Percentiles rank a stretch among this genome's conserved stretches.
phyloP scores from a whole-genome alignment of 495 filamentous ascomycete species.

The Penicillium ucsense region DNA sequence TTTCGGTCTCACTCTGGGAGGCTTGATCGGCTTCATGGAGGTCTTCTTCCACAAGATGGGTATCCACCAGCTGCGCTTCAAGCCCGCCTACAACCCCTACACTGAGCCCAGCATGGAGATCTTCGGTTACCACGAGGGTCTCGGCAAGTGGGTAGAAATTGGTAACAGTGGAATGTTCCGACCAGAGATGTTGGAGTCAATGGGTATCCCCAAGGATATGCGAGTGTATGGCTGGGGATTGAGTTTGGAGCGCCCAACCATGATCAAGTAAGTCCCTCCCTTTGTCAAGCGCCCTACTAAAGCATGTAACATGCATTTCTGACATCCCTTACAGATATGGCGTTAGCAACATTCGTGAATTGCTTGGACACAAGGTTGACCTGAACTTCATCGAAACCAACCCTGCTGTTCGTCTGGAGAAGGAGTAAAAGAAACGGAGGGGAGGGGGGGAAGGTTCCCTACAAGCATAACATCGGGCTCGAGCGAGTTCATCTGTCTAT shows the following conservation, averaged over 20 bases:
- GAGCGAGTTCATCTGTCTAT: slow-evolving; percentile 7
- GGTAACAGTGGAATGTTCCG: slow-evolving; percentile 98
- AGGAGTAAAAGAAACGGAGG: slow-evolving; percentile 38
- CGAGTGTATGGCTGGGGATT: slow-evolving; percentile 85
- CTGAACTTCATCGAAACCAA: slow-evolving; percentile 72
- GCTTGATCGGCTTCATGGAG: slow-evolving; percentile 92
- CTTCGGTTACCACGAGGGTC: slow-evolving; percentile 82
- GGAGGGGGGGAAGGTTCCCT: too few relatives aligned
- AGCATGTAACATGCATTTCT: neutral
- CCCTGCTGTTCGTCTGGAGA: slow-evolving; percentile 73
- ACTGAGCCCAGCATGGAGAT: slow-evolving; percentile 98
- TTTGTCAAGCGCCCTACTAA: neutral
- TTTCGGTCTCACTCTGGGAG: slow-evolving; percentile 81
- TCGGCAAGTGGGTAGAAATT: slow-evolving; percentile 91
- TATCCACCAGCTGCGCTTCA: slow-evolving; percentile 78
- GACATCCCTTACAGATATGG: slow-evolving; percentile 44
- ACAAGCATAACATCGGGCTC: too few relatives aligned
- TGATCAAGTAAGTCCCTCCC: slow-evolving; percentile 69
- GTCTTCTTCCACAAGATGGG: slow-evolving; percentile 96
- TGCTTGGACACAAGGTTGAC: slow-evolving; percentile 79
- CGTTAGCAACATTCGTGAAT: slow-evolving; percentile 74
- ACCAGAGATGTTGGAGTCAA: slow-evolving; percentile 86
- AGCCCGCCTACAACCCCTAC: slow-evolving; percentile 97
- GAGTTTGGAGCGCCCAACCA: slow-evolving; percentile 87
- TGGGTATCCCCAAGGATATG: slow-evolving; percentile 83